Evolutionary conservation across 192 early-diverging fungal species (phyloP).

Genomic region (Backusella psychrophila): DNA sequence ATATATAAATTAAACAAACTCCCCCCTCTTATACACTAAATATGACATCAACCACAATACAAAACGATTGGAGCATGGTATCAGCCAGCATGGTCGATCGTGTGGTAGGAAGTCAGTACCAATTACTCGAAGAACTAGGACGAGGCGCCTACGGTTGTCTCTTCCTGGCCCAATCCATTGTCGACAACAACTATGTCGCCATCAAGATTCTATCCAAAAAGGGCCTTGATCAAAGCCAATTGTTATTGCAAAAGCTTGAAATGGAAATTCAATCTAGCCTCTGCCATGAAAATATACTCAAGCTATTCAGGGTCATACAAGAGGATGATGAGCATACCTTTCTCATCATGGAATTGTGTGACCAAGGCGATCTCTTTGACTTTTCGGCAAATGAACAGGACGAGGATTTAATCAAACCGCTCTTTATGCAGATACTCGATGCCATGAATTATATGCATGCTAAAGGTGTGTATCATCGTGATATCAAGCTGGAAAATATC

Average conservation of each 20-base stretch:
- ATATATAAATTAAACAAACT: background rate
- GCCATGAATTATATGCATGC: constrained; percentile 80
- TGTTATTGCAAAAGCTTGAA: constrained; percentile 54
- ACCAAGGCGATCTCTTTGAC: constrained; percentile 94
- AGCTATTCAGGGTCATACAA: constrained; percentile 87
- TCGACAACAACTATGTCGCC: constrained; percentile 47
- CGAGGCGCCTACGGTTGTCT: constrained; percentile 76
- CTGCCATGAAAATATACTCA: constrained; percentile 84
- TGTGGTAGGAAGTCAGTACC: constrained; percentile 17
- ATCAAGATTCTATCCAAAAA: constrained; percentile 58
- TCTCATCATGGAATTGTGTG: constrained; percentile 93
- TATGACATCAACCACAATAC: background rate
- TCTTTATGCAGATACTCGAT: constrained; percentile 79
- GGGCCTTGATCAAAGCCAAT: constrained; percentile 42
- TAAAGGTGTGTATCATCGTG: constrained; percentile 87
- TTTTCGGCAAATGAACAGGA: constrained; percentile 87
- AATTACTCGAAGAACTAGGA: constrained; percentile 57
- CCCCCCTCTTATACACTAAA: background rate
- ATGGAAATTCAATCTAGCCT: constrained; percentile 57
- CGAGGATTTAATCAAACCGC: constrained; percentile 48
- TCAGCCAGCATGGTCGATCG: constrained; percentile 9
- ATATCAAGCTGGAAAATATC: constrained; percentile 95
- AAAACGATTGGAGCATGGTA: background rate
- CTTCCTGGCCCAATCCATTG: constrained; percentile 59
- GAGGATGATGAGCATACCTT: constrained; percentile 87